Conservation (phyloP, 177 flowering plant genomes). For the Telopea speciosissima region DNA sequence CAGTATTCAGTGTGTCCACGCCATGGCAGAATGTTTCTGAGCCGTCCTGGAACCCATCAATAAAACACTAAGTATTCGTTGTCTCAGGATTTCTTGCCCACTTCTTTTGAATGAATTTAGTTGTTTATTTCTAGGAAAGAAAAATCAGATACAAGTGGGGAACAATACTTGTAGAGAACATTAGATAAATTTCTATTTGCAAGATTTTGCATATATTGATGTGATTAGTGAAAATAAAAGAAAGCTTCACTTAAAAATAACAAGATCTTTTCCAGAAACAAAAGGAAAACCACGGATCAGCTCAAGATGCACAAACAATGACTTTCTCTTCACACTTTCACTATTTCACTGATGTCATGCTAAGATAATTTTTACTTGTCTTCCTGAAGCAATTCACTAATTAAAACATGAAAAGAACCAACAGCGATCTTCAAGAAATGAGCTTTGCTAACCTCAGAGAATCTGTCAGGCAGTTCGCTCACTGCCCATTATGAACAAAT, state of each 20-base stretch:
- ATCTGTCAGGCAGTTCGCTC: too few relatives aligned
- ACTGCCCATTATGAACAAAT: too few relatives aligned
- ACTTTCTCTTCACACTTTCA: neutral
- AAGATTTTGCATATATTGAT: neutral
- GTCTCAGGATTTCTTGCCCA: neutral
- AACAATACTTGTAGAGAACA: neutral
- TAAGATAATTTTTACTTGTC: neutral
- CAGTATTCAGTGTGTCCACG: conserved; percentile 76
- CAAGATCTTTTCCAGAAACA: too few relatives aligned
- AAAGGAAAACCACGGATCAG: neutral
- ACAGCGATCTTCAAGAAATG: too few relatives aligned
- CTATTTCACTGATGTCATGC: neutral
- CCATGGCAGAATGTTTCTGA: conserved; percentile 81
- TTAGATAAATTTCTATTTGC: too few relatives aligned
- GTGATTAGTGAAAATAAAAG: neutral
- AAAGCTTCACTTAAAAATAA: too few relatives aligned
- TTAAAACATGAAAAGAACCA: neutral
- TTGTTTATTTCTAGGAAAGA: neutral
- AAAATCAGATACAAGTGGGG: neutral
- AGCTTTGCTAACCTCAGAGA: too few relatives aligned
- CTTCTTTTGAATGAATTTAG: neutral
- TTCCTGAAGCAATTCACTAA: neutral
- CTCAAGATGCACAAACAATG: neutral
- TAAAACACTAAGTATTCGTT: neutral
- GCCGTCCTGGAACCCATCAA: conserved; percentile 52